Evolutionary conservation across 331 rosid species (phyloP), one percentile per base, ranked within the genome.

Genomic region (Arachis monticola): DNA sequence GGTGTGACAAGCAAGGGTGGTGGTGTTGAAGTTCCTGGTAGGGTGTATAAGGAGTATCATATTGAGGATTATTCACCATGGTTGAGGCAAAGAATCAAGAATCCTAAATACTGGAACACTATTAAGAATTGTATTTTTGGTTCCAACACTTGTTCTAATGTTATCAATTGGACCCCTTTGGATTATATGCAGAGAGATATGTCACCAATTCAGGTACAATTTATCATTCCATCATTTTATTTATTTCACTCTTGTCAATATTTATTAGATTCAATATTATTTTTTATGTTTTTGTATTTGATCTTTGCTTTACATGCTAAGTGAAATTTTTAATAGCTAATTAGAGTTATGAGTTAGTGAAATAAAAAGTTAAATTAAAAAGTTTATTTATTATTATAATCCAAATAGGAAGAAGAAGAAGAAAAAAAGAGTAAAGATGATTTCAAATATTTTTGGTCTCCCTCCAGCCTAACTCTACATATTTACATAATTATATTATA

Each of bases 131-230:
- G 99, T 60, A 86, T 95, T 75, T 22, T 89, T 86, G 97, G 97
- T 35, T 95, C 99, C 31, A 92, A 87, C 44, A 84, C 91, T 73
- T 95, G 99, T 74, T 84, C 79, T 1, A 82, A 87, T 59, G 72
- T 90, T 81, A 62, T 87, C 1, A 47, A 56, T 50, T 95, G 91
- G 96, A 85, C 98, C 3, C 92, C 93, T 72, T 72, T 90, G 41
- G 92, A 95, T 81, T 95, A 90, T 73, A 62, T 92, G 65, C 88
- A 90, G 61, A 86, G 69, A 51, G 96, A 95, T 3, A 81, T 95
- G 88, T 71, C 92, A 79, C 96, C 99, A n/a, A 81, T 90, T 31
- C 98, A 95, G 97, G 99, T 94, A 77, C 4, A 58, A 60, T 38
- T 48, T 10, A 3, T 47, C 22, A 17, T 17, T 17, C 22, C 22